phyloP scores from a whole-genome alignment of 306 rosid species.

The Notholithocarpus densiflorus region DNA sequence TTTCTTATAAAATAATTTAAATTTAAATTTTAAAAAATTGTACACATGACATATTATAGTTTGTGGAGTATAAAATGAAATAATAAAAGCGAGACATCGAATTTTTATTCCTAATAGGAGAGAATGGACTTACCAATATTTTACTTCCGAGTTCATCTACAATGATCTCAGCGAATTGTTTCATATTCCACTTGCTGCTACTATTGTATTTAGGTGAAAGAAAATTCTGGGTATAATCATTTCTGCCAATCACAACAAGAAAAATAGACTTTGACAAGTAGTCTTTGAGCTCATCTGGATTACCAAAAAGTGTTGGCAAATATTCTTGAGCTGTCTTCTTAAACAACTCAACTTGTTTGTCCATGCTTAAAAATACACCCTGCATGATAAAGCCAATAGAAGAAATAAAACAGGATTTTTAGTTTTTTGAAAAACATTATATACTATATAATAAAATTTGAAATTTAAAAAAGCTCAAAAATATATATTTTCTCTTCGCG shows the following conservation, averaged over 20 bases:
- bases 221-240: neutral
- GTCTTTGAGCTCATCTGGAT: neutral
- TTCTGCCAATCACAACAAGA: neutral
- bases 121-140: neutral
- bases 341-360: neutral
- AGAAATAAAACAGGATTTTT: neutral
- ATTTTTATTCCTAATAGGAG: no score
- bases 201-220: neutral
- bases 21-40: no score
- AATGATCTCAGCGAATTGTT: neutral
- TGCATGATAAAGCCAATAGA: neutral
- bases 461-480: no score
- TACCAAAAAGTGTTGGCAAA: neutral
- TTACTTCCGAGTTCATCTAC: neutral
- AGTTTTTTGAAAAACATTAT: neutral
- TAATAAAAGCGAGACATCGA: no score
- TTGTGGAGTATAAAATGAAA: no score
- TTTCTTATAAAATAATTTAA: no score
- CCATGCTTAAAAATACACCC: neutral
- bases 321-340: neutral
- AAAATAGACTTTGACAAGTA: neutral
- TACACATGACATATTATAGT: no score
- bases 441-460: neutral
- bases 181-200: neutral
- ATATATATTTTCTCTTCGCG: no score